Evolutionary conservation across 345 rosid species (phyloP), one percentile per base, ranked within the genome.

Genomic region (Acer negundo): DNA sequence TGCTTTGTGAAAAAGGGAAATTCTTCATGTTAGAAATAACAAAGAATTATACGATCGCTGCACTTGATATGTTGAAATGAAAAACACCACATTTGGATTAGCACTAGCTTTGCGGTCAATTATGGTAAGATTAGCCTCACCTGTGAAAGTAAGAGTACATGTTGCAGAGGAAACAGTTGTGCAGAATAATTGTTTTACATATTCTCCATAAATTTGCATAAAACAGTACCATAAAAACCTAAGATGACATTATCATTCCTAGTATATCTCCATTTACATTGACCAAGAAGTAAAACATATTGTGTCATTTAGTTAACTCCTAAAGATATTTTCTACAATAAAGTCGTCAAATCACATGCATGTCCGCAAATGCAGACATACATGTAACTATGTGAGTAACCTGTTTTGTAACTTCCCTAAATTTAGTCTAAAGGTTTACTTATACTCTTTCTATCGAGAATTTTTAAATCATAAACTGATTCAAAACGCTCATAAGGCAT

Each of bases 401-500:
- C 46, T 7, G 26, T 17, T 67, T 5, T 67, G 23, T n/a, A 20
- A 46, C 16, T 46, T 62, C 40, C 10, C 58, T 2, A 22, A 35
- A 62, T 23, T 26, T 46, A 11, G 23, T 10, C 40, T 47, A 26
- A 62, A 3, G 8, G 17, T 74, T 17, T 6, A 42, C 61, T 62
- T 69, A 31, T n/a, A 72, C 3, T 24, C 15, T 62, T 62, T 62
- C 69, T 46, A 74, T 46, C 70, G 23, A 44, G 47, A 46, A 26
- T 10, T 20, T 46, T 26, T 22, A 42, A 26, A 63, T 10, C 44
- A 47, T 12, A 42, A 74, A 47, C 9, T 63, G 70, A 63, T 62
- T 26, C 31, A 19, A 47, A 22, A 7, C 38, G 17, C 2, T 73
- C 56, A 62, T 28, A 46, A 47, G 24, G 51, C 15, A 23, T 15